phyloP scores from a whole-genome alignment of 2,329 filamentous ascomycete species.

The Cordyceps pruinosa region DNA sequence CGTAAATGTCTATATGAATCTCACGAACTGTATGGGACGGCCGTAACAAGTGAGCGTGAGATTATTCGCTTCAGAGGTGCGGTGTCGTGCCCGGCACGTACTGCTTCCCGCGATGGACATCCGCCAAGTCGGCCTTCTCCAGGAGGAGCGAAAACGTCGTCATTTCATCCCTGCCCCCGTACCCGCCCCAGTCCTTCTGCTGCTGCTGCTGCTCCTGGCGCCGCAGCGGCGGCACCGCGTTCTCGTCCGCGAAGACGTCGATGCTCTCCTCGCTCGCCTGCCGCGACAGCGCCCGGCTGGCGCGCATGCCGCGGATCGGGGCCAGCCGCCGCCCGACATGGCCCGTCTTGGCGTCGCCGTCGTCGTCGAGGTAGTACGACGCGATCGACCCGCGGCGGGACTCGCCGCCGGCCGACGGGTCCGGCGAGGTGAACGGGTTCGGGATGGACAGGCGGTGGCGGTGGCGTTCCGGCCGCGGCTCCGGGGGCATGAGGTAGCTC shows the following conservation, averaged over 20 bases:
- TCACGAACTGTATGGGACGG: too few species aligned
- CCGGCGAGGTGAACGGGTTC: conserved; percentile 30
- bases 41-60: too few species aligned
- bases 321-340: conserved; percentile 9
- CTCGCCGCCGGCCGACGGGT: conserved; percentile 20
- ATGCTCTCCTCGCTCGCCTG: neutral
- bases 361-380: neutral
- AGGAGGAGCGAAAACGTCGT: conserved; percentile 51
- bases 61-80: conserved; percentile 25
- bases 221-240: neutral
- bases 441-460: conserved; percentile 27
- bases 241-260: conserved; percentile 1
- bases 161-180: neutral
- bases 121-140: conserved; percentile 38
- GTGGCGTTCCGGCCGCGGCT: neutral
- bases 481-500: neutral
- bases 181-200: neutral
- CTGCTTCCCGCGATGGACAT: conserved; percentile 32
- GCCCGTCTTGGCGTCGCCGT: neutral
- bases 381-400: conserved; percentile 1
- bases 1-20: too few species aligned
- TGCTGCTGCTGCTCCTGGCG: neutral
- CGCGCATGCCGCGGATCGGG: conserved; percentile 12
- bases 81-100: conserved; percentile 35
- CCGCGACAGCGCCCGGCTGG: conserved; percentile 1